Base-by-base conservation (phyloP, 2,329 filamentous ascomycete species). In the Hymenoscyphus fructigenus region DNA sequence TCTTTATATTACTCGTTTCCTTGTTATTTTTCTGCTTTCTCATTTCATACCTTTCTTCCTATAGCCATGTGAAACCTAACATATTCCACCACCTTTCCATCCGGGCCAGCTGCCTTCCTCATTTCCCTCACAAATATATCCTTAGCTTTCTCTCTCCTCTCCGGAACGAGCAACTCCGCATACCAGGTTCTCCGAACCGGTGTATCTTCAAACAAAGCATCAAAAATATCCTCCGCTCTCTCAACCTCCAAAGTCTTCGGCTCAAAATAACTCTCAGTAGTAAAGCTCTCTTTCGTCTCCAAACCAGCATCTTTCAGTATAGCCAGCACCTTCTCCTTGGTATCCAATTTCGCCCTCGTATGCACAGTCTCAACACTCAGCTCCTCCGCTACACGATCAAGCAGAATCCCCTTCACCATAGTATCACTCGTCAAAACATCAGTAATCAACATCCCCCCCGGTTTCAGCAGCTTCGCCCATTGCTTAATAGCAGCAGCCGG, bases 401-500 rank as follows among this genome's bases (percentile, higher is more conserved):
- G 38, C 6, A 67, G 26, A n/a, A 60, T 55, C 17, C 50, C 47
- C 14, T 26, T 44, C 9, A 71, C 44, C 59, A 65, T 50, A 26
- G 60, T 70, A 41, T 67, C 64, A 9, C 36, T 17, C 20, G 66
- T 65, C 10, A 58, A 60, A 10, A 65, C 62, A 60, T 70, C 64
- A 41, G 67, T 65, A 14, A 71, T 68, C 36, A 68, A 38, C 56
- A 55, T 62, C 5, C 64, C 67, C 29, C 63, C 67, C 9, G 41
- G 50, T 38, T 68, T 71, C 29, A 71, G 59, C 20, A 66, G 55
- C 38, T 59, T 66, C n/a, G 62, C 64, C 67, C 66, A 69, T 26
- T 60, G 34, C 29, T 67, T 65, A 3, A 71, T 62, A 34, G 61
- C 65, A 15, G 50, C 53, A 10, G 23, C 26, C 3, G 63, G 59